Base-by-base conservation (phyloP, 345 rosid genomes). In the Lepidium africanum region DNA sequence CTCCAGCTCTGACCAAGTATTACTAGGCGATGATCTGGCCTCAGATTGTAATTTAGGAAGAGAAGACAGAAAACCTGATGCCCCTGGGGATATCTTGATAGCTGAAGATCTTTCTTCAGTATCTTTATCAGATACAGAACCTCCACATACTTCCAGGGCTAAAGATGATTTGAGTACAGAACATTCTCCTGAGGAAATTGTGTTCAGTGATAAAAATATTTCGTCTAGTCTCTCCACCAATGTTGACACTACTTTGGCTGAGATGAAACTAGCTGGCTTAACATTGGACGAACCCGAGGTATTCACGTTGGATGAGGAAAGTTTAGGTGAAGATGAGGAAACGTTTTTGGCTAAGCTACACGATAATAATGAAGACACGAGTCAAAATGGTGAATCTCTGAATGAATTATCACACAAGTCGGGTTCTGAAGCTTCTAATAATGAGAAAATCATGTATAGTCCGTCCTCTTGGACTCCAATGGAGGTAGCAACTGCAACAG, bases 401-500 rank as follows among this genome's bases (percentile, higher is more conserved):
- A 63, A 71, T 75, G 84, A 81, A 42, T 13, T 79, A 53, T 66
- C 87, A 43, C 54, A 33, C 51, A 56, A 48, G 49, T 63, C 75
- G 59, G 80, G 67, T 72, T 59, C 81, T 59, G 78, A 78, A 76
- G 63, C 69, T 70, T 59, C 46, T 38, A 50, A 59, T 62, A 42
- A 17, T 36, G 84, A 70, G 60, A 73, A 70, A 74, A 65, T 69
- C 69, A 39, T 39, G 16, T 85, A 89, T 69, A 79, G 83, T 83
- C 90, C 95, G 39, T 79, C 97, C 21, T 58, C 71, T 8, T 94
- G 99, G 99, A 85, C 88, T 46, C 86, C 92, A 11, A 75, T 77
- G 82, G 99, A 89, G 69, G 80, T 89, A 76, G 96, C 84, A 63
- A 77, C 84, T 45, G 99, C 99, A 51, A 81, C 99, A 40, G 99